phyloP scores from a whole-genome alignment of 2,329 filamentous ascomycete genomes.

The Verticillium nonalfalfae region DNA sequence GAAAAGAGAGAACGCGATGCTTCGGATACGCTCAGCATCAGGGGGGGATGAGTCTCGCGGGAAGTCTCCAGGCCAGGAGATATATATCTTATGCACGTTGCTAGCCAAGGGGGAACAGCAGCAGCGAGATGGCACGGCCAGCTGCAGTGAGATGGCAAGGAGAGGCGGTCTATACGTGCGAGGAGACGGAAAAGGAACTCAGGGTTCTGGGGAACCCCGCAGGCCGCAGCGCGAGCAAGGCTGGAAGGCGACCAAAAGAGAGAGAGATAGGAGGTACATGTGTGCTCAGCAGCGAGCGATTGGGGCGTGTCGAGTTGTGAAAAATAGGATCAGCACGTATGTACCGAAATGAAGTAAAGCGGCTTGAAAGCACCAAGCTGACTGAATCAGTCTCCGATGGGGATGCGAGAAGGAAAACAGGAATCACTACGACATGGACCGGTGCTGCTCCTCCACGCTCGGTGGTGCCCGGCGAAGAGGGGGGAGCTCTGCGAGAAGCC shows the following conservation, averaged over 20 bases:
- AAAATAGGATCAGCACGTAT: not conserved
- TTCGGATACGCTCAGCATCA: not conserved
- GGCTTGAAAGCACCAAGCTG: not conserved
- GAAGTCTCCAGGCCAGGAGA: not conserved
- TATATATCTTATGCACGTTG: not conserved
- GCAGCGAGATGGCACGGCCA: not conserved
- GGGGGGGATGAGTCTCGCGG: not conserved
- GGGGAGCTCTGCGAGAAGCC: not conserved
- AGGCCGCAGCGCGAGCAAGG: not conserved
- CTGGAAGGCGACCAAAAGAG: not conserved
- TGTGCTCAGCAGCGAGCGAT: not conserved
- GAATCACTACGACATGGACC: not conserved
- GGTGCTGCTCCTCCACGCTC: not conserved
- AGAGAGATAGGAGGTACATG: not conserved
- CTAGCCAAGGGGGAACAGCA: not conserved
- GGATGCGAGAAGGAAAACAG: not conserved
- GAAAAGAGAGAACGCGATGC: not conserved
- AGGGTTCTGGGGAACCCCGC: not conserved
- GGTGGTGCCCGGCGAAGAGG: too few species aligned
- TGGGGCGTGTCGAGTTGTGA: not conserved
- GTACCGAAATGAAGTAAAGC: not conserved
- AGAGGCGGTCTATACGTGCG: not conserved
- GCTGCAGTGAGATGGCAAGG: not conserved
- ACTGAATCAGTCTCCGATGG: not conserved
- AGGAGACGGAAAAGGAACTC: not conserved